phyloP scores from a whole-genome alignment of 768 basidiomycete species.

The Phlebiopsis gigantea region DNA sequence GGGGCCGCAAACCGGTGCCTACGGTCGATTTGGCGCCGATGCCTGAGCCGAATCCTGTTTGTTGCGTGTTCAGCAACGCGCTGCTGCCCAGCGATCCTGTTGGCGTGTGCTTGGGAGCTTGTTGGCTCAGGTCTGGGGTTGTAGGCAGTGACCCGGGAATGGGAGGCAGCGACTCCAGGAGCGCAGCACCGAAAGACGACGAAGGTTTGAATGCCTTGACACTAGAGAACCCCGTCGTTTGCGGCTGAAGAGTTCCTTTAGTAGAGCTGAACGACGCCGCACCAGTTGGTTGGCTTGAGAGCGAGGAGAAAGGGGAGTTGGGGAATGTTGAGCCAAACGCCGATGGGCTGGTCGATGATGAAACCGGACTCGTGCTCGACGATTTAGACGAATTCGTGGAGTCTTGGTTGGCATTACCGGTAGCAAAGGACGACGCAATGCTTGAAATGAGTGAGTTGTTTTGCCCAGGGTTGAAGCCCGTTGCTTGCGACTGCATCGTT shows the following conservation, averaged over 20 bases:
- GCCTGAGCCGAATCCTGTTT: constrained; percentile 48
- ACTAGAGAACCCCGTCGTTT: constrained; percentile 46
- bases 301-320: constrained; percentile 41
- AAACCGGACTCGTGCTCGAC: constrained; percentile 4
- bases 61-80: constrained; percentile 37
- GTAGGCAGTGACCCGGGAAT: constrained; percentile 49
- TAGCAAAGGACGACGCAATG: constrained; percentile 72
- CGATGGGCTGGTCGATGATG: constrained; percentile 24
- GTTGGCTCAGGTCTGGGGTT: neutral
- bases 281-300: constrained; percentile 50
- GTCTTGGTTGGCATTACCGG: constrained; percentile 17
- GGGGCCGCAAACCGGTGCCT: constrained; percentile 33
- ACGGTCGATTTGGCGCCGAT: constrained; percentile 25
- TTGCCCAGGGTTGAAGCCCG: constrained; percentile 12
- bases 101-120: constrained; percentile 2
- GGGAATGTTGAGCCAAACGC: constrained; percentile 41
- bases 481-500: constrained; percentile 6
- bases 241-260: constrained; percentile 33
- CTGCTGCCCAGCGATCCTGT: constrained; percentile 12
- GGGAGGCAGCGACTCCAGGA: constrained; percentile 53
- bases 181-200: constrained; percentile 44
- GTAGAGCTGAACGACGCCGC: constrained; percentile 23
- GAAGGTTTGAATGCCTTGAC: constrained; percentile 53
- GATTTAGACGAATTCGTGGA: neutral
- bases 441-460: constrained; percentile 52